Evolutionary conservation across 192 early-diverging fungal genomes (phyloP).

Genomic region (Linnemannia exigua): DNA sequence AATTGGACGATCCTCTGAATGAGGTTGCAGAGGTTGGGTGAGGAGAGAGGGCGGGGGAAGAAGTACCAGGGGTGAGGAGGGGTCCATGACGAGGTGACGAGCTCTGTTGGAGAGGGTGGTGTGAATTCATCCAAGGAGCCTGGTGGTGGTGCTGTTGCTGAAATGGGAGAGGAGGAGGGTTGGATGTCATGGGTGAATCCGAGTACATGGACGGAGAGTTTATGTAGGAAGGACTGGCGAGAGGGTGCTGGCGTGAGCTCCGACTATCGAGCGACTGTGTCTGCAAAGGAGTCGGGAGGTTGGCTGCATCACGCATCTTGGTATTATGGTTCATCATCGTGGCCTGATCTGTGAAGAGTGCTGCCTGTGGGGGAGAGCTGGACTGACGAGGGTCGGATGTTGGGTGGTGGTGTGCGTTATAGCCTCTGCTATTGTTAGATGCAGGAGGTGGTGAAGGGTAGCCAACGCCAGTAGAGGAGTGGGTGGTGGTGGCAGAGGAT

Average conservation of each 20-base stretch:
- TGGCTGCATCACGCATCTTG: constrained; percentile 4
- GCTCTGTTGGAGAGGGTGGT: constrained; percentile 5
- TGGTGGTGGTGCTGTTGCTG: background rate
- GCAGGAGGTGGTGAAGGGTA: constrained; percentile 33
- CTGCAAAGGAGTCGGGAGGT: constrained; percentile 36
- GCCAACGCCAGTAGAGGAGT: constrained; percentile 16
- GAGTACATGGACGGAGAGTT: background rate
- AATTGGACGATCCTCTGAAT: constrained; percentile 23
- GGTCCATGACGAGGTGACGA: constrained; percentile 42
- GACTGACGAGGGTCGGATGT: constrained; percentile 16
- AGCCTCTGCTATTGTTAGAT: background rate
- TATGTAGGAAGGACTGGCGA: background rate
- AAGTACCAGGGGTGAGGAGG: constrained; percentile 27
- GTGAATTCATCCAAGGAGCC: background rate
- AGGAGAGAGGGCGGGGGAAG: constrained; percentile 30
- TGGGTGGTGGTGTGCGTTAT: background rate
- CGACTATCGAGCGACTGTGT: constrained; percentile 17
- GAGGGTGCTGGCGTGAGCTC: background rate
- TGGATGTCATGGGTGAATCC: constrained; percentile 13
- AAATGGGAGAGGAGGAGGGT: background rate
- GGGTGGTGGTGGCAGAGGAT: background rate
- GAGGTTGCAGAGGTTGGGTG: constrained; percentile 8
- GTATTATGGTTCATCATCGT: background rate
- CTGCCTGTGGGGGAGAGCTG: background rate
- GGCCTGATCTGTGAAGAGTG: constrained; percentile 6